phyloP scores from a whole-genome alignment of 2,329 filamentous ascomycete species.

The Metarhizium rileyi region DNA sequence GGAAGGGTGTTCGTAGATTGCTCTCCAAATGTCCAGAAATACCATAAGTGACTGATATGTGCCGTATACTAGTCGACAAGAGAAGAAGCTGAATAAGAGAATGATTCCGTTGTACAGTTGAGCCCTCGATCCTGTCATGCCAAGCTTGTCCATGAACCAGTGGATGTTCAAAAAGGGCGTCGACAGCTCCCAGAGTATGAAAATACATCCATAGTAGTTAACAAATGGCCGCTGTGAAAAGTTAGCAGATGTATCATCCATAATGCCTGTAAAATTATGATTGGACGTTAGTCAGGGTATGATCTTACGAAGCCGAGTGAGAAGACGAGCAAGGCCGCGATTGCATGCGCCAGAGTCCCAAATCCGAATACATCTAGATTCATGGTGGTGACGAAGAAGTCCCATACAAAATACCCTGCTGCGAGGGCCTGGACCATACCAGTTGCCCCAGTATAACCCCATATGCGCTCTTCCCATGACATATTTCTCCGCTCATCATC shows the following conservation, averaged over 20 bases:
- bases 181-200: slow-evolving; percentile 82
- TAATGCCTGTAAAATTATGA: neutral
- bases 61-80: slow-evolving; percentile 68
- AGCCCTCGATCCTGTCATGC: slow-evolving; percentile 62
- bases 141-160: slow-evolving; percentile 85
- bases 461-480: slow-evolving; percentile 59
- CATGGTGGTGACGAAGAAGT: slow-evolving; percentile 58
- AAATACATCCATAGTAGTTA: slow-evolving; percentile 71
- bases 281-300: neutral
- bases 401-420: slow-evolving; percentile 78
- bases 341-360: slow-evolving; percentile 69
- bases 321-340: slow-evolving; percentile 65
- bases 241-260: slow-evolving; percentile 3
- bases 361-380: slow-evolving; percentile 63
- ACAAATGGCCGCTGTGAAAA: slow-evolving; percentile 61
- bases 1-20: slow-evolving; percentile 30
- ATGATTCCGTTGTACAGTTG: slow-evolving; percentile 72
- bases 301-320: slow-evolving; percentile 66
- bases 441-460: slow-evolving; percentile 64
- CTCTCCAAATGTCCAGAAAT: slow-evolving; percentile 59
- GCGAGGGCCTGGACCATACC: slow-evolving; percentile 70
- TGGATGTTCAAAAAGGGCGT: slow-evolving; percentile 81
- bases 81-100: slow-evolving; percentile 66
- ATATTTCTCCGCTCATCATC: slow-evolving; percentile 61
- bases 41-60: slow-evolving; percentile 61